A percentile compares a stretch with the other conserved stretches of the same genome.
Evolutionary conservation across 2,329 filamentous ascomycete genomes (phyloP).

Genomic region (Aureobasidium sp.): DNA sequence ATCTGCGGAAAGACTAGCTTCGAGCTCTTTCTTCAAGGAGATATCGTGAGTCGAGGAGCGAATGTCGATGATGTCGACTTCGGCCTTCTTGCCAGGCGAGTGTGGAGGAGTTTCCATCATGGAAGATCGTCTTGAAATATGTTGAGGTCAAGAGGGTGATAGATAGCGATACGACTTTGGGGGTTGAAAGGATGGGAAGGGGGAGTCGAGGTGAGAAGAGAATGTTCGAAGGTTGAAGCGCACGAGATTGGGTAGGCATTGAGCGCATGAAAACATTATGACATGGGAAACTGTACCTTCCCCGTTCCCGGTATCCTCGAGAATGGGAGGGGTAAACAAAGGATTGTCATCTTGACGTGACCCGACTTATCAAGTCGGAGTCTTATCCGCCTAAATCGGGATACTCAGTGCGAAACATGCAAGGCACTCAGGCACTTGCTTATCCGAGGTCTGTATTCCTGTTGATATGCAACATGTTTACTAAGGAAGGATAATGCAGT

Average conservation of each 20-base stretch:
- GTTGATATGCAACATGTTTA: neutral
- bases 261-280: neutral
- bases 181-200: too few species aligned
- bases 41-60: neutral
- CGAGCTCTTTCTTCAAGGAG: neutral
- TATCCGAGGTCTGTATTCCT: neutral
- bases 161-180: neutral
- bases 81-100: neutral
- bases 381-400: neutral
- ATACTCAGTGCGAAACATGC: neutral
- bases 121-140: neutral
- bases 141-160: neutral
- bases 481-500: neutral
- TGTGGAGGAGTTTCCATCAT: neutral
- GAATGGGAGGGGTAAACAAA: neutral
- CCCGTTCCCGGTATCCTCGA: neutral
- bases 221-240: neutral
- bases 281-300: neutral
- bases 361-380: neutral
- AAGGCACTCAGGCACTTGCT: neutral
- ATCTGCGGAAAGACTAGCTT: neutral
- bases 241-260: neutral
- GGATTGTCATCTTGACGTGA: neutral
- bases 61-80: conserved; percentile 6
- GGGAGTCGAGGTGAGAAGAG: too few species aligned